These are phyloP conservation scores for Alternaria viburni DNA, from an alignment of 2,329 filamentous ascomycete genomes.

Conservation along the genomic window DNA sequence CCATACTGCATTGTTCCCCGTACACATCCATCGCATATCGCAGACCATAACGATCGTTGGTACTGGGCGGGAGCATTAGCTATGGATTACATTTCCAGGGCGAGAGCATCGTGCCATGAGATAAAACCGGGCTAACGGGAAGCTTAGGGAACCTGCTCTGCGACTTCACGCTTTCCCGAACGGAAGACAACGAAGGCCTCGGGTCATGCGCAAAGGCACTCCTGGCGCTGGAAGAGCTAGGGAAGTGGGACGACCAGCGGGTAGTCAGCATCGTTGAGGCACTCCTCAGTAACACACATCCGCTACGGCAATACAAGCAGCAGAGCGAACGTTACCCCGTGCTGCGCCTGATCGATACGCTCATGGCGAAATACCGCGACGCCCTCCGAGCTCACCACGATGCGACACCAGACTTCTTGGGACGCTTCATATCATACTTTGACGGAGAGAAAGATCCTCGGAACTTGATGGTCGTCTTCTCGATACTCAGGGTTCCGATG, in stretches of 20 bases:
- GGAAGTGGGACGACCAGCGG: conserved; percentile 65
- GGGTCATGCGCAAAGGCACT: conserved; percentile 66
- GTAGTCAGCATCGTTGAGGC: conserved; percentile 61
- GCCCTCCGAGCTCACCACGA: conserved; percentile 59
- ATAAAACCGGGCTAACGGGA: neutral
- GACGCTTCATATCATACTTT: conserved; percentile 68
- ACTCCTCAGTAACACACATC: conserved; percentile 59
- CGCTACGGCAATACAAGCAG: conserved; percentile 67
- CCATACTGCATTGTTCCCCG: neutral
- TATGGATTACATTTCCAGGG: neutral
- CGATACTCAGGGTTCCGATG: conserved; percentile 70
- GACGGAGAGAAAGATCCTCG: conserved; percentile 72
- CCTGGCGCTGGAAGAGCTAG: conserved; percentile 63
- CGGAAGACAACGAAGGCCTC: conserved; percentile 60
- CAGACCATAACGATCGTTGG: neutral
- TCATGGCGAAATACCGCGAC: conserved; percentile 64
- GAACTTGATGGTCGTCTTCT: conserved; percentile 74
- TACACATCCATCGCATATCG: neutral
- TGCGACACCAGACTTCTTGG: conserved; percentile 59
- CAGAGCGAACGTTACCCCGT: conserved; percentile 67
- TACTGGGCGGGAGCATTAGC: neutral
- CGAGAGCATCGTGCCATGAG: neutral
- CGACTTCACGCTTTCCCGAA: conserved; percentile 69
- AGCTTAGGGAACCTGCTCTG: conserved; percentile 61
- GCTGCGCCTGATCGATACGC: conserved; percentile 64